Base-by-base conservation (phyloP, 345 rosid genomes). In the Raphanus sativus region DNA sequence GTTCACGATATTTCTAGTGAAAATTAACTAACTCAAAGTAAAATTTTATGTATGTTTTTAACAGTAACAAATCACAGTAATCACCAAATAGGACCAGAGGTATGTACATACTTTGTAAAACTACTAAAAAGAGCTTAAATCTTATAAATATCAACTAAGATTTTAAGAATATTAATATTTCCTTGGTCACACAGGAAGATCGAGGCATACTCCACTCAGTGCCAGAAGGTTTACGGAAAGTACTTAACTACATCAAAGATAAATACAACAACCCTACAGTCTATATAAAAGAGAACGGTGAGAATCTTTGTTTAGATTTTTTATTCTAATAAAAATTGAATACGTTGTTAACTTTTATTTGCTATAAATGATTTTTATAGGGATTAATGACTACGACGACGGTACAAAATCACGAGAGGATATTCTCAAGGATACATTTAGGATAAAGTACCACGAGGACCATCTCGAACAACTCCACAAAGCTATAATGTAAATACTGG, bases 251-350 rank as follows among this genome's bases (percentile, higher is more conserved):
- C 66, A 54, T 76, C 21, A 84, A 85, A 69, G 29, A 75, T 40
- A 83, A 83, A 32, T 88, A 81, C 68, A 73, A 84, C 8, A 62
- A 83, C 69, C 92, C 89, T 16, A 12, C 42, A 4, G 77, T 88
- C 16, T 83, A 81, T 36, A 77, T 88, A 16, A 85, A 84, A 42
- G 92, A 86, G 60, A 88, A 86, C 33, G 92, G 92, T 76, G 30
- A 65, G 65, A 24, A 13, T 60, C 9, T 30, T 62, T 30, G 6
- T 62, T 32, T 61, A 56, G 0, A 25, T 26, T 28, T 15, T 5
- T 21, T 24, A 3, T 55, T 11, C 17, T 68, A 30, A 32, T 62
- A 34, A 16, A 42, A n/a, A 0, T 17, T 0, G 21, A 2, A 21
- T 16, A 16, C 26, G 45, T 63, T 64, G 28, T 34, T 36, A 64